Evolutionary conservation across 1,284 basidiomycete species (phyloP).

Genomic region (Coniferiporia weirii): DNA sequence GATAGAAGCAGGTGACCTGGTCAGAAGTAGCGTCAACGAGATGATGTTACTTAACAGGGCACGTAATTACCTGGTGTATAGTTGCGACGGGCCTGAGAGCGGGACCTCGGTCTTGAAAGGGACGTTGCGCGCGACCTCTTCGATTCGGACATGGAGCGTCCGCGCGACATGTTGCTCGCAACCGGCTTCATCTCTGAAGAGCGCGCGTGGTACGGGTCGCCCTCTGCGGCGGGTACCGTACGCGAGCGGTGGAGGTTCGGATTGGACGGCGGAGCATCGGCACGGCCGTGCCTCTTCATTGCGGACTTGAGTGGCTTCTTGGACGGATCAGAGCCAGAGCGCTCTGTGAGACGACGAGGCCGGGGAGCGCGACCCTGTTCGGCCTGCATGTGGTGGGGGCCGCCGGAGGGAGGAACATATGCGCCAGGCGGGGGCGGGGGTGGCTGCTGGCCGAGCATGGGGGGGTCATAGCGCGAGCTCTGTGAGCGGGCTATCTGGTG

Average conservation of each 20-base stretch:
- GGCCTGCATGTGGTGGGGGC: constrained; percentile 3
- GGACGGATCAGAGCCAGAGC: constrained; percentile 16
- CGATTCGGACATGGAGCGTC: constrained; percentile 30
- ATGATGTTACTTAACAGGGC: neutral
- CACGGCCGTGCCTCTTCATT: constrained; percentile 40
- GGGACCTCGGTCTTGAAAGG: constrained; percentile 28
- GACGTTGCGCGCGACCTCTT: constrained; percentile 25
- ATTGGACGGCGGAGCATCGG: constrained; percentile 2
- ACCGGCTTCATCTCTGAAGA: constrained; percentile 5
- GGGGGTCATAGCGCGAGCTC: constrained; percentile 12
- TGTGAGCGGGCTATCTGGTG: constrained; percentile 15
- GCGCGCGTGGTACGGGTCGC: constrained; percentile 5
- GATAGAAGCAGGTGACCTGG: constrained; percentile 14
- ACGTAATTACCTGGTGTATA: constrained; percentile 28
- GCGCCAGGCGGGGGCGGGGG: constrained; percentile 1
- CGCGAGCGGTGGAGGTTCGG: constrained; percentile 9
- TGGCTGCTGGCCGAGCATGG: neutral
- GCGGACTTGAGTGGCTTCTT: constrained; percentile 48
- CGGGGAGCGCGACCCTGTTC: constrained; percentile 2
- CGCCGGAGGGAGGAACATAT: constrained; percentile 1
- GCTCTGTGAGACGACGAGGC: constrained; percentile 17
- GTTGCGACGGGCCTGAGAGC: constrained; percentile 29
- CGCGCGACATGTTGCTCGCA: constrained; percentile 23
- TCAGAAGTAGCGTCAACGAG: neutral
- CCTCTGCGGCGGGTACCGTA: constrained; percentile 6